phyloP scores from a whole-genome alignment of 2,329 filamentous ascomycete species.

The Cordyceps fumosorosea region DNA sequence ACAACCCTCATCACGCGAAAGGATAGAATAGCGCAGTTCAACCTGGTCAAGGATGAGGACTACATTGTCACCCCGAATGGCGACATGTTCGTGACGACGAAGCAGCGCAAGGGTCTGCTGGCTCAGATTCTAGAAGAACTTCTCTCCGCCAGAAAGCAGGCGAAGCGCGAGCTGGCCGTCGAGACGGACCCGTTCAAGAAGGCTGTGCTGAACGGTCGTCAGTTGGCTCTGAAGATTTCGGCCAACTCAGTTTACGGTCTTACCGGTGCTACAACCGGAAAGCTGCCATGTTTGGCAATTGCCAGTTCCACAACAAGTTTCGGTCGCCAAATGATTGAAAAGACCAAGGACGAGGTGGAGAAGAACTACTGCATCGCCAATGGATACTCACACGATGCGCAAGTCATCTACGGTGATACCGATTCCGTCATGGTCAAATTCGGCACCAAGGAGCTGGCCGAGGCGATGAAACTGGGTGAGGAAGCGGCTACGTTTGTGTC shows the following conservation, averaged over 20 bases:
- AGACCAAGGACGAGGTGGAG: slow-evolving; percentile 94
- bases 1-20: slow-evolving; percentile 79
- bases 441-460: slow-evolving; percentile 75
- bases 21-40: slow-evolving; percentile 65
- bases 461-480: slow-evolving; percentile 92
- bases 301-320: slow-evolving; percentile 96
- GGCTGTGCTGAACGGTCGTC: slow-evolving; percentile 93
- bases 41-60: slow-evolving; percentile 80
- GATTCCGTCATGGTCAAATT: slow-evolving; percentile 99
- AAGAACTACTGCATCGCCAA: slow-evolving; percentile 84
- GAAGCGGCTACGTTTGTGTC: slow-evolving; percentile 88
- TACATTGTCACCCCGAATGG: slow-evolving; percentile 95
- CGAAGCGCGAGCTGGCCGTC: slow-evolving; percentile 79
- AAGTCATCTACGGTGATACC: slow-evolving; percentile 98
- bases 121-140: slow-evolving; percentile 95
- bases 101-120: slow-evolving; percentile 83
- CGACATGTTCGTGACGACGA: slow-evolving; percentile 83
- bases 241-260: slow-evolving; percentile 98
- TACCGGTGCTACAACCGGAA: slow-evolving; percentile 92
- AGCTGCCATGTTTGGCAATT: slow-evolving; percentile 89
- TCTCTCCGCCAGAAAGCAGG: slow-evolving; percentile 83
- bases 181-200: slow-evolving; percentile 97
- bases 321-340: slow-evolving; percentile 98
- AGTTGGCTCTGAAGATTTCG: slow-evolving; percentile 90
- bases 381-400: slow-evolving; percentile 87